Evolutionary conservation across 805 yeast species (phyloP).

Genomic region (Myxozyma sirexii): DNA sequence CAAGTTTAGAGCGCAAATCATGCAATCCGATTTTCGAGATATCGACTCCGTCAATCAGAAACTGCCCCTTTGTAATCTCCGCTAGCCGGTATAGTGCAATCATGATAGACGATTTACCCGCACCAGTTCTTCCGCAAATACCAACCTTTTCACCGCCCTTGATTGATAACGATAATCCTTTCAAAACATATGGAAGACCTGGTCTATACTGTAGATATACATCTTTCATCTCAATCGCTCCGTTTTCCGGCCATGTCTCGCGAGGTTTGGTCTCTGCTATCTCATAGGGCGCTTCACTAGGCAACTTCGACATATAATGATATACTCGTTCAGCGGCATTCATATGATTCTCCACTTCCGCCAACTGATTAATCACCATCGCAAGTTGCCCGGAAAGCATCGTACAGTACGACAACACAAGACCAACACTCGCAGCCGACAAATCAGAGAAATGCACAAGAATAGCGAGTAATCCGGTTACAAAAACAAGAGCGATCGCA

Average conservation of each 20-base stretch:
- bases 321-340: slow-evolving; percentile 73
- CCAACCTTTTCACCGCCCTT: slow-evolving; percentile 71
- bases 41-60: slow-evolving; percentile 70
- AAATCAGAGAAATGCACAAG: slow-evolving; percentile 61
- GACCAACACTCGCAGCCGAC: slow-evolving; percentile 46
- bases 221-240: slow-evolving; percentile 58
- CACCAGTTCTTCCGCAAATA: slow-evolving; percentile 89
- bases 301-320: slow-evolving; percentile 64
- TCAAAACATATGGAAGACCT: slow-evolving; percentile 65
- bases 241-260: slow-evolving; percentile 66
- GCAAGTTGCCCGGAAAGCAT: slow-evolving; percentile 56
- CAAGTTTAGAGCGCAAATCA: slow-evolving; percentile 69
- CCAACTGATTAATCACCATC: slow-evolving; percentile 62
- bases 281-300: slow-evolving; percentile 66
- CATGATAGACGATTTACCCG: slow-evolving; percentile 81
- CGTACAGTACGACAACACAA: slow-evolving; percentile 42
- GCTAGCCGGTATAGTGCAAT: slow-evolving; percentile 67
- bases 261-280: slow-evolving; percentile 50
- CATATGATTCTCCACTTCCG: slow-evolving; percentile 75
- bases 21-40: slow-evolving; percentile 64
- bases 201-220: slow-evolving; percentile 66
- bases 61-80: slow-evolving; percentile 58
- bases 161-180: slow-evolving; percentile 55
- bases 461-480: slow-evolving; percentile 62
- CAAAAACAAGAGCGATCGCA: slow-evolving; percentile 54